Base-by-base conservation (phyloP, 2,329 filamentous ascomycete genomes). In the Nemania sp. region DNA sequence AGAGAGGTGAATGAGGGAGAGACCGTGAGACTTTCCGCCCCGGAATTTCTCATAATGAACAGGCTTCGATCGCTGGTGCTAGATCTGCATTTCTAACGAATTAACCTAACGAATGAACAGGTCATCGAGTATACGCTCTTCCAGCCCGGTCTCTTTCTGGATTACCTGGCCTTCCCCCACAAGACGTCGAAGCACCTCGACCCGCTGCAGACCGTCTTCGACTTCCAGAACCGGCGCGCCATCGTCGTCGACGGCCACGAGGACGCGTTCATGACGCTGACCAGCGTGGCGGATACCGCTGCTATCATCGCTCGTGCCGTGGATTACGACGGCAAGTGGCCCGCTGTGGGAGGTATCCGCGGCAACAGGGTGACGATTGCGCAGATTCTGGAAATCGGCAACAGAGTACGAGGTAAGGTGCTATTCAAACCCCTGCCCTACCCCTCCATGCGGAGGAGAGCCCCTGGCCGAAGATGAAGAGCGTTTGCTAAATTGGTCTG, bases 71-170 rank as follows among this genome's bases (percentile, higher is more conserved):
- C 0, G 2, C 3, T 12, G 7, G 51, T 12, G 2, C 40, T 50
- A 15, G 59, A 17, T 50, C 11, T 29, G 15, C 45, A 39, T 25
- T 50, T n/a, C n/a, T n/a, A n/a, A n/a, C n/a, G n/a, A n/a, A n/a
- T n/a, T n/a, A n/a, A n/a, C n/a, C n/a, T n/a, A n/a, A n/a, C n/a
- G n/a, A n/a, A 20, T 10, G 25, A 55, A 1, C 43, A 84, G 81
- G 74, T 83, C 3, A 73, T 87, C 5, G 82, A 87, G 60, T 87
- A 87, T 69, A 79, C 74, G 0, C 72, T 85, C 0, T 86, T 87
- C 65, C 82, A 85, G 39, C 81, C 81, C 0, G 83, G 81, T 0
- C 65, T 84, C 1, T 84, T 85, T 67, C 67, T 81, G 21, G 77
- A 87, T 68, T 86, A 86, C 71, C 74, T 85, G 35, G 81, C 80